A percentile compares a stretch with the other conserved stretches of the same genome.
Evolutionary conservation across 345 rosid genomes (phyloP).

Genomic region (Populus alba): DNA sequence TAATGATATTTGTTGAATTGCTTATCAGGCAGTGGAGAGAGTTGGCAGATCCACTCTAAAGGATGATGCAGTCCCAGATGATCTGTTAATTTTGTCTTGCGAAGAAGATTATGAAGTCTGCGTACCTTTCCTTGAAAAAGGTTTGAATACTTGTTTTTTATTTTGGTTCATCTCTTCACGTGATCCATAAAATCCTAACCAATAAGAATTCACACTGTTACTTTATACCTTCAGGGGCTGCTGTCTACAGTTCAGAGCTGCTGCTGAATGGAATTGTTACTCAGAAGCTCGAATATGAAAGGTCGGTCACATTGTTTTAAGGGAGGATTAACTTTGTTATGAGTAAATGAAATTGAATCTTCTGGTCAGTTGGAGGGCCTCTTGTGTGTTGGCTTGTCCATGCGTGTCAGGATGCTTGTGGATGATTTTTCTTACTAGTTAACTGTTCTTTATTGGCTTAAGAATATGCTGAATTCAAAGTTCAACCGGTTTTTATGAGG

Average conservation of each 20-base stretch:
- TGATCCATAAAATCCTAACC: background rate
- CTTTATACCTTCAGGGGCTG: conserved; percentile 48
- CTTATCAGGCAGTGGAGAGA: conserved; percentile 65
- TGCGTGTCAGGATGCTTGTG: background rate
- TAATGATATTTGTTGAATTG: conserved; percentile 19
- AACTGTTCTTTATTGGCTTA: background rate
- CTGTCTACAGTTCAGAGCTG: conserved; percentile 82
- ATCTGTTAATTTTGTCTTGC: conserved; percentile 75
- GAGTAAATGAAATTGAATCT: background rate
- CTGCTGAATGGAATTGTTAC: conserved; percentile 81
- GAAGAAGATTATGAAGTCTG: conserved; percentile 64
- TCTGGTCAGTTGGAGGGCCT: background rate
- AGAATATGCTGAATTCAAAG: background rate
- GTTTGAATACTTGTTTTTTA: conserved; percentile 25
- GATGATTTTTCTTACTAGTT: background rate
- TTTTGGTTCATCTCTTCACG: background rate
- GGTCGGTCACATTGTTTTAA: conserved; percentile 40
- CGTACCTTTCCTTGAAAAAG: conserved; percentile 75
- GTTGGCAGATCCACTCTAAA: conserved; percentile 64
- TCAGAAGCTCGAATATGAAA: conserved; percentile 79
- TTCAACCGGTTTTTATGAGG: background rate
- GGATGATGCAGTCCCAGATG: conserved; percentile 53
- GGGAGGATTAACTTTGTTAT: background rate
- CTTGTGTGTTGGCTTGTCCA: background rate
- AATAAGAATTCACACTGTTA: background rate